phyloP scores from a whole-genome alignment of 176 grass and related monocot species.

The Oryza officinalis region DNA sequence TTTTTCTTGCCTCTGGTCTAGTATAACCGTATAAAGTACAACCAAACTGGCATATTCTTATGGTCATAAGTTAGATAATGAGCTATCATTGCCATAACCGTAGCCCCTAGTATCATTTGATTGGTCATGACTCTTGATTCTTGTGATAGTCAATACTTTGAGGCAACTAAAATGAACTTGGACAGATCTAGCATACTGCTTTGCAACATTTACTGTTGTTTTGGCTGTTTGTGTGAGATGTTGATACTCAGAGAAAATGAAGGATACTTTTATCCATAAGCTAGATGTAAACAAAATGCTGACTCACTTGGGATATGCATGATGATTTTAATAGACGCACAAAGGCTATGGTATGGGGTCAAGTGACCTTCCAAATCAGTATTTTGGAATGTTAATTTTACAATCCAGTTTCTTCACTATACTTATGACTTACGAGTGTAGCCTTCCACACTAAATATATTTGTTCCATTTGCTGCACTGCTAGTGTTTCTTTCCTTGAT shows the following conservation, averaged over 20 bases:
- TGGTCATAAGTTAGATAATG: background rate
- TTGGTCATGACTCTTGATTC: background rate
- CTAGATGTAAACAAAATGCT: background rate
- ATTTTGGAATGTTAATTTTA: conserved; percentile 18
- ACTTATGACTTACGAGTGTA: background rate
- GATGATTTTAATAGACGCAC: background rate
- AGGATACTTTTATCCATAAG: background rate
- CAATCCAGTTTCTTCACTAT: background rate
- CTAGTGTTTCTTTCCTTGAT: background rate
- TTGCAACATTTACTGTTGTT: background rate
- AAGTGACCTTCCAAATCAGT: background rate
- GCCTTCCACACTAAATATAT: background rate
- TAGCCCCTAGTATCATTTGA: background rate
- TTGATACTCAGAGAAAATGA: background rate
- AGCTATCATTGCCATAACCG: background rate
- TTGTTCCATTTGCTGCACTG: background rate
- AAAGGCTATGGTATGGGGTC: background rate
- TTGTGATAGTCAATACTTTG: background rate
- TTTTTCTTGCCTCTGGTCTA: background rate
- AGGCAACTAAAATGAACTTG: conserved; percentile 8
- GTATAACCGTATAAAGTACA: background rate
- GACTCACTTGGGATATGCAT: background rate
- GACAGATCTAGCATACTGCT: background rate
- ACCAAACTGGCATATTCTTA: background rate
- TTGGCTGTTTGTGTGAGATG: background rate